Evolutionary conservation across 108 stramenopile genomes (phyloP).

Genomic region (Pseudonitzschia multistriata): DNA sequence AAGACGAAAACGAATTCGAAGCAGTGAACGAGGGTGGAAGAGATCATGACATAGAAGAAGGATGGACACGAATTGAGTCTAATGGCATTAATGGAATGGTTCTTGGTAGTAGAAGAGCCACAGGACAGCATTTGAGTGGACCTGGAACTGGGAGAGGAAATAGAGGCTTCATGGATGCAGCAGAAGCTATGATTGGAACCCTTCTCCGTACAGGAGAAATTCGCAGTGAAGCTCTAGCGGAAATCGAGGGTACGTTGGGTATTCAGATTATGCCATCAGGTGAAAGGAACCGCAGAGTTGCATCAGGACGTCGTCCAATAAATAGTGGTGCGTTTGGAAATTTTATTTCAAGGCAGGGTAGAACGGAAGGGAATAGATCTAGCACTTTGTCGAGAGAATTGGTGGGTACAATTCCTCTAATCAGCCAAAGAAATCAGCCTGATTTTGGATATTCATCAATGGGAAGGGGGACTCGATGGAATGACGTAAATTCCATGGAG

Average conservation of each 20-base stretch:
- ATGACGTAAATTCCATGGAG: constrained; percentile 64
- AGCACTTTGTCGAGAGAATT: not conserved
- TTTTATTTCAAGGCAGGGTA: constrained; percentile 5
- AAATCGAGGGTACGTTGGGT: constrained; percentile 73
- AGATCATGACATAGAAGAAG: constrained; percentile 42
- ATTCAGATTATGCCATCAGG: constrained; percentile 51
- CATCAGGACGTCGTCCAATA: constrained; percentile 10
- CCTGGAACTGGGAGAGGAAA: constrained; percentile 19
- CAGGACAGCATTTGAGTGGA: constrained; percentile 15
- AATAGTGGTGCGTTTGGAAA: constrained; percentile 12
- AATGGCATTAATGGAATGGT: constrained; percentile 53
- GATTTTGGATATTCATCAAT: constrained; percentile 56
- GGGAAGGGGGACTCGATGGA: constrained; percentile 34
- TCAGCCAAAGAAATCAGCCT: constrained; percentile 59
- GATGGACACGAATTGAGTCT: constrained; percentile 77
- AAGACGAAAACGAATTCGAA: constrained; percentile 8
- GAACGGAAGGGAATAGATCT: constrained; percentile 1
- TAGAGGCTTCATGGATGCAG: constrained; percentile 51
- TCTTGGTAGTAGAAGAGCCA: constrained; percentile 25
- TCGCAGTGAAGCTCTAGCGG: constrained; percentile 48
- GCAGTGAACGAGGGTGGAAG: not conserved
- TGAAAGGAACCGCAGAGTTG: constrained; percentile 20
- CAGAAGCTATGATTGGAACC: constrained; percentile 76
- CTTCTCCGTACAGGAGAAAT: constrained; percentile 66
- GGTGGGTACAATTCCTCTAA: constrained; percentile 31